Base-by-base conservation (phyloP, 352 stramenopile genomes). In the Phytophthora pinifolia region DNA sequence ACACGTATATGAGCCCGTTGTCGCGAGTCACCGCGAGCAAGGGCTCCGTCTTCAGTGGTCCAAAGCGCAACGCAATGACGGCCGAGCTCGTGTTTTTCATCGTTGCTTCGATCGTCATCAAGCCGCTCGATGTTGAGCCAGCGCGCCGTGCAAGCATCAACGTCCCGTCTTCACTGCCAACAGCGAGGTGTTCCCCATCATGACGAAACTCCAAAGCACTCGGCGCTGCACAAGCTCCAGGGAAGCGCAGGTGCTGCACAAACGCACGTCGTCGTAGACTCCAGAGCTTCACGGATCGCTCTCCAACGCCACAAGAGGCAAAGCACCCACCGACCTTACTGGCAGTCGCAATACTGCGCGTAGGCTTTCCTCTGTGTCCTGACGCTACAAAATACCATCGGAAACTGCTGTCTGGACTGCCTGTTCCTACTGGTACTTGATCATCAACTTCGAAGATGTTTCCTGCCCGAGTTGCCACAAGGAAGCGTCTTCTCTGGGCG, bases 1-100 rank as follows among this genome's bases (percentile, higher is more conserved):
- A 93, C 2, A 93, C 42, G 54, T 91, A 93, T 22, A 90, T 67
- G 9, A 90, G 50, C 1, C 81, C 81, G 29, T 90, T 90, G 1
- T 66, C 65, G 15, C 83, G 74, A 1, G 73, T 62, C 8, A 82
- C 81, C 0, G 76, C 80, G 4, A 93, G 50, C 14, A 67, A 44
- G 6, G 37, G 39, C 1, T 62, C 62, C 1, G 56, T 42, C 34
- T 56, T 34, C 63, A 67, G 12, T 64, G 62, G 13, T 51, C 70
- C 25, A 38, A 89, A 93, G 0, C 69, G 77, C 53, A 89, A 47
- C 7, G 54, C 63, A 4, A 54, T 43, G 6, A 87, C 63, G 0
- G 39, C 41, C n/a, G 70, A 67, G 9, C 66, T 78, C 0, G 76
- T 84, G 49, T 88, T 88, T 48, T 86, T 86, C 63, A 87, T 88